A percentile compares a stretch with the other conserved stretches of the same genome.
Evolutionary conservation across 208 protist species (phyloP).

Genomic region (Crithidia mellificae): DNA sequence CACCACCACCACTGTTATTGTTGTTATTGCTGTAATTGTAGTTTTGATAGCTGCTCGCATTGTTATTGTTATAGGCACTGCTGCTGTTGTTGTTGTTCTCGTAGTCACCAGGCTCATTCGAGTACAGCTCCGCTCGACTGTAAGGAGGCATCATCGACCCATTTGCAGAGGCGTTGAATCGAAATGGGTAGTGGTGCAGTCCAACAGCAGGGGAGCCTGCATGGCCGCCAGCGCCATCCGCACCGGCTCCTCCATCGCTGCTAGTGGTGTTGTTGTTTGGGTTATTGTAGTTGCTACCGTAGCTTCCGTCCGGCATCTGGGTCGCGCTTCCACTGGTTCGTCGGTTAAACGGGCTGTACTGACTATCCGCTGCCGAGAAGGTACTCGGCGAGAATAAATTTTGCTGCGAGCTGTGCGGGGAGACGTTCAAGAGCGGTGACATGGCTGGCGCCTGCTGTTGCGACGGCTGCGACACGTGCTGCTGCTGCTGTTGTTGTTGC

Average conservation of each 20-base stretch:
- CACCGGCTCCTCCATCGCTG: no score
- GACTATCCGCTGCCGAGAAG: neutral
- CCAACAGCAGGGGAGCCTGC: neutral
- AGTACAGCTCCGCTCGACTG: slow-evolving; percentile 1
- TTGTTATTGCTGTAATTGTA: neutral
- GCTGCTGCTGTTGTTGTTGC: neutral
- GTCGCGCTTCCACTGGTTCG: neutral
- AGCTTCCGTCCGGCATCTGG: neutral
- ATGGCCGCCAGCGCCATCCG: no score
- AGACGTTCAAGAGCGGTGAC: slow-evolving; percentile 8
- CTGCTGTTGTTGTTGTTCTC: neutral
- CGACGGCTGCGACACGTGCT: neutral
- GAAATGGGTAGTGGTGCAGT: slow-evolving; percentile 16
- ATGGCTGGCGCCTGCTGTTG: slow-evolving; percentile 2
- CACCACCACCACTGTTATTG: neutral
- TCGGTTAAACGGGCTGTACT: neutral
- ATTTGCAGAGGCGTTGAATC: slow-evolving; percentile 5
- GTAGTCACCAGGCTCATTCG: neutral
- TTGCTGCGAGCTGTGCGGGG: slow-evolving; percentile 8
- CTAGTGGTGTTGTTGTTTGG: neutral
- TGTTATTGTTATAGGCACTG: neutral
- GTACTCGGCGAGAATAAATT: neutral
- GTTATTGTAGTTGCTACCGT: neutral
- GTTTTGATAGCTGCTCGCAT: no score
- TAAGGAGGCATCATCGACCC: slow-evolving; percentile 10